Base-by-base conservation (phyloP, 2,329 filamentous ascomycete genomes). In the Xylariaceae sp. region DNA sequence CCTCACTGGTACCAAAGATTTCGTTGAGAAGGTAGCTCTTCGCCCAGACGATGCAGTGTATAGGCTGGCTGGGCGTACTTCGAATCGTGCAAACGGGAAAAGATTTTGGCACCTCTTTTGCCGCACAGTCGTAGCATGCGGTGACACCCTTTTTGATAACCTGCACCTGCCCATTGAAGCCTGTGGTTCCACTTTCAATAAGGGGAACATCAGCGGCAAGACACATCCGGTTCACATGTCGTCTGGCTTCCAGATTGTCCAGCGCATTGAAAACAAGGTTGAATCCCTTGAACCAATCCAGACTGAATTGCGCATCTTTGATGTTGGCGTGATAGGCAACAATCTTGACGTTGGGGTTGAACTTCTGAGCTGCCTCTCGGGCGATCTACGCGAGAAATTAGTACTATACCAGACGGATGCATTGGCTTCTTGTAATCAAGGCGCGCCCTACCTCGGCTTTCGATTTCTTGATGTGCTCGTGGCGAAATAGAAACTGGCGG, bases 41-140 rank as follows among this genome's bases (percentile, higher is more conserved):
- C 17, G 85, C 93, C 94, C 94, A 99, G 1, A 99, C 93, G 62
- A 99, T 99, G 77, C 94, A 97, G 75, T 99, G 94, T 49, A 99
- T 97, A 0, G 93, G 90, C 69, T 97, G 93, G 65, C 89, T 96
- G 0, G 94, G 94, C 0, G 92, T 99, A 73, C 91, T 97, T 73
- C 94, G 86, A 68, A 99, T 97, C 1, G 94, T 99, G 77, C 94
- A 99, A 48, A 97, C 92, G 1, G 94, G 92, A 70, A 95, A 97
- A 1, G 88, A 89, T 73, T 96, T 97, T 4, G 93, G 93, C 1
- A 88, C 86, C 62, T 93, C 89, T 74, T 99, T 99, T 1, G 86
- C 83, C 11, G 86, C 89, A 77, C 94, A 99, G 72, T 99, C 94
- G 74, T 99, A 99, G 77, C 94, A 99, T 69, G 96, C 93, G 1